Base-by-base conservation (phyloP, 2,329 filamentous ascomycete genomes). In the Aulographum hederae region DNA sequence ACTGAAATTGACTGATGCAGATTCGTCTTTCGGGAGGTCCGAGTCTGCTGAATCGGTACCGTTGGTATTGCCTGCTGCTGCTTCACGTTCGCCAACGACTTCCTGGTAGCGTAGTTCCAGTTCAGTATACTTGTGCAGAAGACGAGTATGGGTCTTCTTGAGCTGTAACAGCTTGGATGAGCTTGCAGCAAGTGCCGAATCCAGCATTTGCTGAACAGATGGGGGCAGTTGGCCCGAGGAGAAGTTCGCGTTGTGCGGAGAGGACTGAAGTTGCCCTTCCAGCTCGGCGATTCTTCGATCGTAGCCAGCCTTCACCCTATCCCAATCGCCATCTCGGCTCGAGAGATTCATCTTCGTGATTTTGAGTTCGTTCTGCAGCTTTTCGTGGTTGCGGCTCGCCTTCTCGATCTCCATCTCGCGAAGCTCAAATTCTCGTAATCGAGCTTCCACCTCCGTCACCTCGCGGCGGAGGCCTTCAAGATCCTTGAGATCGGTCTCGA, bases 381-480 rank as follows among this genome's bases (percentile, higher is more conserved):
- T 58, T 12, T 68, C 64, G 2, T 70, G 67, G 18, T 67, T 62
- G n/a, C 65, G 61, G 29, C 68, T 60, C 1, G 68, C 63, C 14
- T 54, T 53, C 33, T 73, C 61, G 26, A 69, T 62, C 36, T 73
- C 67, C 20, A 65, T 56, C 41, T 81, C 72, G 28, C 65, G 65
- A 26, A 69, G 67, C 43, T 81, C 73, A 33, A 68, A 67, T 29
- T 72, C 66, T 2, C 69, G 63, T 37, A 79, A 61, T 14, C 66
- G 63, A 12, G 63, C 60, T n/a, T 68, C 66, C 18, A 80, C 56
- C 18, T 67, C 61, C 15, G 64, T 57, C 2, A 78, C 63, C 40
- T 78, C 67, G 1, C 54, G 54, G 35, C 65, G 65, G 12, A 81
- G 54, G 20, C 60, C 56, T 36, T 71, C 65, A 29, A 78, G 53